Percentiles rank a stretch among this genome's conserved stretches.
Evolutionary conservation across 768 basidiomycete genomes (phyloP).

Genomic region (Russula dissimulans): DNA sequence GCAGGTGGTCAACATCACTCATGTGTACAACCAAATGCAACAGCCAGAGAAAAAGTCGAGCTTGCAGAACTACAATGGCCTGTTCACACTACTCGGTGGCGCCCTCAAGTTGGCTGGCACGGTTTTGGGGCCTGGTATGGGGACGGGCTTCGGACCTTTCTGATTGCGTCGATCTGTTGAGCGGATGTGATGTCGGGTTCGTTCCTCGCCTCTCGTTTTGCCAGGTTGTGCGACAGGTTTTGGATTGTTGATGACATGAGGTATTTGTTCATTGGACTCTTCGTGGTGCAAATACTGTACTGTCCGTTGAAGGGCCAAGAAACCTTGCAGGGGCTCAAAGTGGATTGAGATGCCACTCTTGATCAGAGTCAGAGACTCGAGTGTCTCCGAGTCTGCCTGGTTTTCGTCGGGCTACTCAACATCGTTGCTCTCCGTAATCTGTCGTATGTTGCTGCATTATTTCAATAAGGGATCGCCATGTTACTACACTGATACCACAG

Average conservation of each 20-base stretch:
- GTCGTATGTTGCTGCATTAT: too few relatives aligned
- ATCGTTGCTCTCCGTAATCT: too few relatives aligned
- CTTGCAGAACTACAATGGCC: not conserved
- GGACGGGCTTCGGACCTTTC: not conserved
- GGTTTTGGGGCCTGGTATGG: not conserved
- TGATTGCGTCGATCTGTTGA: not conserved
- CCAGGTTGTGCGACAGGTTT: not conserved
- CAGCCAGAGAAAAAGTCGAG: not conserved
- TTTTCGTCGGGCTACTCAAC: too few relatives aligned
- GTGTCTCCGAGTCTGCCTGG: too few relatives aligned
- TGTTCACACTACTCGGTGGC: not conserved
- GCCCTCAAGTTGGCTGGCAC: slow-evolving; percentile 4
- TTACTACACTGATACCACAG: not conserved
- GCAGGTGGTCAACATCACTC: not conserved
- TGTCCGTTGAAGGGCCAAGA: too few relatives aligned
- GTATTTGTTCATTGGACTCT: too few relatives aligned
- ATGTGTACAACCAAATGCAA: not conserved
- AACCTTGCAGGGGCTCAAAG: too few relatives aligned
- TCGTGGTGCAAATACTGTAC: too few relatives aligned
- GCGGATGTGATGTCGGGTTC: not conserved
- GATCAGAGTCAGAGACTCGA: too few relatives aligned
- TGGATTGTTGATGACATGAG: not conserved
- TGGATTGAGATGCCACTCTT: too few relatives aligned
- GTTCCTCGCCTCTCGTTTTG: not conserved
- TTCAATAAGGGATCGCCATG: not conserved